A percentile compares a stretch with the other conserved stretches of the same genome.
phyloP scores from a whole-genome alignment of 805 yeast species.

The Martiniozyma abietophila region DNA sequence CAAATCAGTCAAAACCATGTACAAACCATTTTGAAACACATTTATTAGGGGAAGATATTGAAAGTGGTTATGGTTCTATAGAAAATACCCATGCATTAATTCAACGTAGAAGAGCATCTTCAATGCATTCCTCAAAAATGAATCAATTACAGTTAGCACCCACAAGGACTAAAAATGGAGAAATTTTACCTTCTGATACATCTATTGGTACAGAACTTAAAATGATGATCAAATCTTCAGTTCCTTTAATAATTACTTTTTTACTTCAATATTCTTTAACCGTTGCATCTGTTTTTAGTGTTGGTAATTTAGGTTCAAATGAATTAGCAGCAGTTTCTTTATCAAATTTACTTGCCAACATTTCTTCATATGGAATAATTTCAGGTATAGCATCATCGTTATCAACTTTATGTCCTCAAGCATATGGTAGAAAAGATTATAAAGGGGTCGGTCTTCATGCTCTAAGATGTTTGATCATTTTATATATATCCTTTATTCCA shows the following conservation, averaged over 20 bases:
- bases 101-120: conserved; percentile 22
- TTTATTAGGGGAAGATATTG: too few relatives aligned
- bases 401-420: conserved; percentile 53
- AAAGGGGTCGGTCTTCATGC: conserved; percentile 41
- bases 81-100: conserved; percentile 15
- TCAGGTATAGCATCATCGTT: conserved; percentile 51
- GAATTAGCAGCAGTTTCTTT: conserved; percentile 51
- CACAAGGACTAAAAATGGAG: conserved; percentile 16
- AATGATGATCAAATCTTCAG: conserved; percentile 33
- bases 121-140: conserved; percentile 13
- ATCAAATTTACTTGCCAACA: conserved; percentile 48
- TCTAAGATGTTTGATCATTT: conserved; percentile 41
- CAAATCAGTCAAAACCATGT: too few relatives aligned
- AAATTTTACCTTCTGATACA: conserved; percentile 34
- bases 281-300: conserved; percentile 44
- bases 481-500: conserved; percentile 30
- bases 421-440: conserved; percentile 46
- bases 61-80: conserved; percentile 17
- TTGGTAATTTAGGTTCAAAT: conserved; percentile 51
- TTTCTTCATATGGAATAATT: conserved; percentile 45
- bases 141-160: conserved; percentile 14
- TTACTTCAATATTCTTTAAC: conserved; percentile 45
- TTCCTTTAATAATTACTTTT: conserved; percentile 45
- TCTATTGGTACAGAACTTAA: conserved; percentile 27
- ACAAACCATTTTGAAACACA: too few relatives aligned